A percentile compares a stretch with the other conserved stretches of the same genome.
Evolutionary conservation across 164 flowering plant genomes (phyloP).

Genomic region (Warburgia ugandensis): DNA sequence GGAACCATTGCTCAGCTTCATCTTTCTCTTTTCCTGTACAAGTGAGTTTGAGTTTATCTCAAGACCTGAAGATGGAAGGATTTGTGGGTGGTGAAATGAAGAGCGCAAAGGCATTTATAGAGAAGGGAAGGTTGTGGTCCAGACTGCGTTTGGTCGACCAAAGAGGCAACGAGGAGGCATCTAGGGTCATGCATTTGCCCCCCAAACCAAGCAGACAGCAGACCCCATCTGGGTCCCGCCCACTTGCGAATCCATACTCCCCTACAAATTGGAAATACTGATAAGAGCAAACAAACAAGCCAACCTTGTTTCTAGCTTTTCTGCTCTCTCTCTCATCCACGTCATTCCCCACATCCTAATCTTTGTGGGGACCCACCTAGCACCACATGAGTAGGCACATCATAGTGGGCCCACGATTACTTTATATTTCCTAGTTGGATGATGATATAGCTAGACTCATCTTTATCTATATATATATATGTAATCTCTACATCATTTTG

Average conservation of each 20-base stretch:
- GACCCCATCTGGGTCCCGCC: conserved; percentile 18
- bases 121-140: conserved; percentile 22
- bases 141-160: conserved; percentile 20
- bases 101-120: conserved; percentile 23
- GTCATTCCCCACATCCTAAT: no score
- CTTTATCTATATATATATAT: no score
- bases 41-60: no score
- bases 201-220: conserved; percentile 30
- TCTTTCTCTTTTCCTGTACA: no score
- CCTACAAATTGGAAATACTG: conserved; percentile 5
- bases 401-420: no score
- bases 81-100: no score
- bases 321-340: background rate
- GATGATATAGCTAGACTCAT: no score
- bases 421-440: no score
- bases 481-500: no score
- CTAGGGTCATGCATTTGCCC: conserved; percentile 25
- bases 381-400: no score
- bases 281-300: conserved; percentile 3
- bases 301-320: background rate
- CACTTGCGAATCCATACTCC: conserved; percentile 21
- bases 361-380: no score
- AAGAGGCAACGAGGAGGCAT: conserved; percentile 37
- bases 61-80: no score
- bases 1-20: conserved; percentile 22